phyloP scores from a whole-genome alignment of 441 rosid genomes.

The Populus trichocarpa region DNA sequence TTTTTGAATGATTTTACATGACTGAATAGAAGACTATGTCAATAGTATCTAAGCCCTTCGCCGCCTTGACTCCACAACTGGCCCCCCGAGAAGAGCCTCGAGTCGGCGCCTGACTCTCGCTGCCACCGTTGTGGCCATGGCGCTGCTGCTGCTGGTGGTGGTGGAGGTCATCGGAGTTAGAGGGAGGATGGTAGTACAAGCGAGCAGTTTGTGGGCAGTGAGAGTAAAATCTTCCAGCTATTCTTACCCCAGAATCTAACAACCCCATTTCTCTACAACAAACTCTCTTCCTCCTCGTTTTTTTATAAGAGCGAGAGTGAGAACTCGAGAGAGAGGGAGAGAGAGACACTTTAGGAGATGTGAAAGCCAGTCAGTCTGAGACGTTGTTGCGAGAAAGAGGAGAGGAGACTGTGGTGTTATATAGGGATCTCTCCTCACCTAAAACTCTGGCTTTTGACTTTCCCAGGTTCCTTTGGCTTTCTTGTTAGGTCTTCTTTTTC shows the following conservation, averaged over 20 bases:
- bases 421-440: not conserved
- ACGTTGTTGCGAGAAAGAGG: not conserved
- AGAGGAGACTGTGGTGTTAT: not conserved
- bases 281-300: not conserved
- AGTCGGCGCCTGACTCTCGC: not conserved
- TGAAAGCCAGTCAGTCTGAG: not conserved
- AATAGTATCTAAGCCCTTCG: constrained; percentile 12
- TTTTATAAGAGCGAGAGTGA: not conserved
- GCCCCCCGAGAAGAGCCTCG: constrained; percentile 6
- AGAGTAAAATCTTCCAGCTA: constrained; percentile 48
- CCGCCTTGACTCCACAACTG: constrained; percentile 21
- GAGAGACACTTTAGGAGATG: not conserved
- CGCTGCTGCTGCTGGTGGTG: constrained; percentile 12
- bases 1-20: not conserved
- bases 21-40: constrained; percentile 28
- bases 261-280: constrained; percentile 25
- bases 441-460: not conserved
- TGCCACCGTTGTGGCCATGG: constrained; percentile 8
- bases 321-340: not conserved
- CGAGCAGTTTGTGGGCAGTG: constrained; percentile 63
- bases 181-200: constrained; percentile 54
- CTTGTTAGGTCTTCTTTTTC: not conserved
- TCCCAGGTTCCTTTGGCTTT: not conserved
- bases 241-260: constrained; percentile 41
- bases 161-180: constrained; percentile 27